phyloP scores from a whole-genome alignment of 2,329 filamentous ascomycete species.

The Cladosporium phlei region DNA sequence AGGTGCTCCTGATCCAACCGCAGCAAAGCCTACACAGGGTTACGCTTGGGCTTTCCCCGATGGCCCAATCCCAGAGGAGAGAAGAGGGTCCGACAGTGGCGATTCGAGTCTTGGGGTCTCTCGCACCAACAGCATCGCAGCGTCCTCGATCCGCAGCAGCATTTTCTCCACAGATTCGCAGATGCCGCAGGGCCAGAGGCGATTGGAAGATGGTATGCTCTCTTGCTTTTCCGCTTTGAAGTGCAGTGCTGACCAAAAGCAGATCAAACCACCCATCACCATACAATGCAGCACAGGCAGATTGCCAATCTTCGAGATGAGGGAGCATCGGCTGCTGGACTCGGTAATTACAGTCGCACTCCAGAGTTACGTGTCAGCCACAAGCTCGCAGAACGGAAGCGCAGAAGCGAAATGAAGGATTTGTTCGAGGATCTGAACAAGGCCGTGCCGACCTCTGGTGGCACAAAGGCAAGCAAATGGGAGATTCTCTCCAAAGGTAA shows the following conservation, averaged over 20 bases:
- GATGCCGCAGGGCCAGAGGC: conserved; percentile 65
- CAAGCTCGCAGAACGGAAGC: conserved; percentile 78
- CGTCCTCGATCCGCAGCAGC: conserved; percentile 73
- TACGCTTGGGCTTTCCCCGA: conserved; percentile 82
- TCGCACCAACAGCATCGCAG: conserved; percentile 68
- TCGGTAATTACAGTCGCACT: conserved; percentile 75
- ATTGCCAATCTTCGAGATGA: conserved; percentile 59
- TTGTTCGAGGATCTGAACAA: conserved; percentile 76
- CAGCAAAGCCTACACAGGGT: conserved; percentile 74
- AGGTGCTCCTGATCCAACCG: conserved; percentile 59
- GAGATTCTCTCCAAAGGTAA: conserved; percentile 80
- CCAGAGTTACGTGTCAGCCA: conserved; percentile 78
- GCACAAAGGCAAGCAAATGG: conserved; percentile 84
- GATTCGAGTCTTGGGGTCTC: conserved; percentile 54
- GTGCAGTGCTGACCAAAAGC: not conserved
- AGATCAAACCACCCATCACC: conserved; percentile 58
- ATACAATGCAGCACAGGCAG: conserved; percentile 70
- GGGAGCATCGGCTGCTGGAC: conserved; percentile 51
- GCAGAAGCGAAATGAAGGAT: conserved; percentile 83
- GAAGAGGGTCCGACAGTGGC: conserved; percentile 45
- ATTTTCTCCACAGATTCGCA: conserved; percentile 72
- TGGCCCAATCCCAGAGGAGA: conserved; percentile 55
- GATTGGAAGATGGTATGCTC: conserved; percentile 58
- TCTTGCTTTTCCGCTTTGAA: conserved; percentile 11
- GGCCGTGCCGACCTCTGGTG: conserved; percentile 75